Percentiles rank a stretch among this genome's conserved stretches.
phyloP scores from a whole-genome alignment of 2,329 filamentous ascomycete species.

The Whalleya microplaca region DNA sequence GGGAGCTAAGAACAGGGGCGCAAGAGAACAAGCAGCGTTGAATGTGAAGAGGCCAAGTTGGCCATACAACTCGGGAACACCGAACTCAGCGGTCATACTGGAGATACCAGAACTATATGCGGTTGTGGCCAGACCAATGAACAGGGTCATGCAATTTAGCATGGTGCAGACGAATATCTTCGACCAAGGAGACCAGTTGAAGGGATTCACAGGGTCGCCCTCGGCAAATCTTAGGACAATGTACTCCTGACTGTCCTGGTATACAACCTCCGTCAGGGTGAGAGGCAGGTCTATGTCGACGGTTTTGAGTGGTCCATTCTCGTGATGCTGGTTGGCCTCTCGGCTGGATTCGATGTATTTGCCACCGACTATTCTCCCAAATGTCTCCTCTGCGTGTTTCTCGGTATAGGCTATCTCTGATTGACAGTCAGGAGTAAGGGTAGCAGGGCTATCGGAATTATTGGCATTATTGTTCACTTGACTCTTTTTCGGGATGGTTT shows the following conservation, averaged over 20 bases:
- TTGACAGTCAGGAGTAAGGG: background rate
- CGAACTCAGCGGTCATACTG: slow-evolving; percentile 49
- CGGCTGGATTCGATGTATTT: slow-evolving; percentile 39
- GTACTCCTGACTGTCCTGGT: slow-evolving; percentile 47
- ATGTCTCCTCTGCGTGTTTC: slow-evolving; percentile 7
- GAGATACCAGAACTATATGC: slow-evolving; percentile 54
- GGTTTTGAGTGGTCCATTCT: slow-evolving; percentile 43
- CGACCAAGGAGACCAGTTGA: slow-evolving; percentile 51
- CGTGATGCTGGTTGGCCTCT: slow-evolving; percentile 35
- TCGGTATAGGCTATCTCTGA: background rate
- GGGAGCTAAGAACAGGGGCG: slow-evolving; percentile 51
- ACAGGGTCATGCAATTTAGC: slow-evolving; percentile 56
- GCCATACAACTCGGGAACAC: slow-evolving; percentile 45
- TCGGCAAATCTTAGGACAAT: slow-evolving; percentile 50
- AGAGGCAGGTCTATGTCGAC: slow-evolving; percentile 54
- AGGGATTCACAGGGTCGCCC: slow-evolving; percentile 53
- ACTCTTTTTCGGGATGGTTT: background rate
- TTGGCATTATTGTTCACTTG: background rate
- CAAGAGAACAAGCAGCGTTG: slow-evolving; percentile 52
- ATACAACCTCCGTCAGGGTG: slow-evolving; percentile 47
- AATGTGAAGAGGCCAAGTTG: slow-evolving; percentile 54
- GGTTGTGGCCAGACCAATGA: slow-evolving; percentile 58
- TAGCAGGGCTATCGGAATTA: slow-evolving; percentile 1
- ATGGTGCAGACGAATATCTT: slow-evolving; percentile 51
- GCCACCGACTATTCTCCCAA: slow-evolving; percentile 45